phyloP scores from a whole-genome alignment of 306 rosid species.

The Pueraria montana region DNA sequence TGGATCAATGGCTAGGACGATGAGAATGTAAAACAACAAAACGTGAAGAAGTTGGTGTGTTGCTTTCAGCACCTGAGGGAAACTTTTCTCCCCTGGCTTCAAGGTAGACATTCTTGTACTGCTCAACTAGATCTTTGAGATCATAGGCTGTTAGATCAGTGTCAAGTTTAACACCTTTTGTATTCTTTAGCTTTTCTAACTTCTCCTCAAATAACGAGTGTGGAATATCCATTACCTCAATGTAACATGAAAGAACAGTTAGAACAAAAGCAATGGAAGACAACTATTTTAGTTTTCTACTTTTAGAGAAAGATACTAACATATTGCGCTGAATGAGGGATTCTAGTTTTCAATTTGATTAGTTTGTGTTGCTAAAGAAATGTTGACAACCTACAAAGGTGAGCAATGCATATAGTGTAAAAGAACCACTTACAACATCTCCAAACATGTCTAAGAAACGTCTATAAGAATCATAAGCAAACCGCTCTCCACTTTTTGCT shows the following conservation, averaged over 20 bases:
- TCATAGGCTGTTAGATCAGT: conserved; percentile 74
- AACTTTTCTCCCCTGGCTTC: conserved; percentile 77
- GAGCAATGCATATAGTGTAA: conserved; percentile 24
- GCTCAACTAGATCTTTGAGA: conserved; percentile 86
- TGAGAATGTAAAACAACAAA: conserved; percentile 34
- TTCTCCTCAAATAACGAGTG: conserved; percentile 90
- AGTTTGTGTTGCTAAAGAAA: conserved; percentile 12
- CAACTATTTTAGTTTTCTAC: background rate
- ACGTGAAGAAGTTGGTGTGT: conserved; percentile 33
- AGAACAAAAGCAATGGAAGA: conserved; percentile 35
- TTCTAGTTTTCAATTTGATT: conserved; percentile 16
- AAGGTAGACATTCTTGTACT: conserved; percentile 79
- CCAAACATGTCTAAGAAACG: conserved; percentile 99
- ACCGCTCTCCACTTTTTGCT: conserved; percentile 93
- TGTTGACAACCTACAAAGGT: conserved; percentile 8
- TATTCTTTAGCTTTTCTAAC: conserved; percentile 69
- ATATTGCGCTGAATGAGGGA: background rate
- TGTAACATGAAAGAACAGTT: conserved; percentile 38
- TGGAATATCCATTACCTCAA: conserved; percentile 89
- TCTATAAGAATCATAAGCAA: conserved; percentile 91
- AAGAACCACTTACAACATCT: conserved; percentile 78
- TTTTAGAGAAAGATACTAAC: background rate
- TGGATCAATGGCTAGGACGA: conserved; percentile 20
- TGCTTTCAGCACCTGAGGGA: conserved; percentile 81
- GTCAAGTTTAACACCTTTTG: conserved; percentile 74